Evolutionary conservation across 2,329 filamentous ascomycete species (phyloP).

Genomic region (Zalaria sp.): DNA sequence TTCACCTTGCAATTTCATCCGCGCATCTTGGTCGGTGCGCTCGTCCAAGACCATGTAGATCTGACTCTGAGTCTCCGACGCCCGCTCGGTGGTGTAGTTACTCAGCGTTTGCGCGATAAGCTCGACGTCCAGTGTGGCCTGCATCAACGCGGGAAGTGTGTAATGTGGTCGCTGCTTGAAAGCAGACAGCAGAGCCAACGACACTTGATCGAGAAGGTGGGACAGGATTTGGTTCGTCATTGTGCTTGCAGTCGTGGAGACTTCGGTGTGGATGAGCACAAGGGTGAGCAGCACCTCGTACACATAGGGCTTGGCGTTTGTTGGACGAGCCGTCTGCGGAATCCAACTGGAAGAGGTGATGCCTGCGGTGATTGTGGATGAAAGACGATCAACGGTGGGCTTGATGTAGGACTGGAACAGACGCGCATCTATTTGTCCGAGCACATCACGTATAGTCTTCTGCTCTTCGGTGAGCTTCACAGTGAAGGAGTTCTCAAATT

Average conservation of each 20-base stretch:
- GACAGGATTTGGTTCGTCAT: constrained; percentile 73
- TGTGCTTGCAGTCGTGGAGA: constrained; percentile 42
- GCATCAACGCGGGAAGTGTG: constrained; percentile 72
- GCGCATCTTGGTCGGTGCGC: constrained; percentile 76
- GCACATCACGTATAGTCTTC: constrained; percentile 80
- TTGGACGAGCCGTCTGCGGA: constrained; percentile 42
- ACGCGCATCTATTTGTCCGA: constrained; percentile 76
- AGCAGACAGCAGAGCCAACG: constrained; percentile 63
- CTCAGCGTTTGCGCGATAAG: constrained; percentile 89
- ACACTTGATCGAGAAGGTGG: constrained; percentile 72
- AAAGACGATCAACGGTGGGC: constrained; percentile 55
- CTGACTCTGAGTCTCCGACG: constrained; percentile 68
- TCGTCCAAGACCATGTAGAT: constrained; percentile 87
- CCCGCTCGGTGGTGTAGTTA: constrained; percentile 75
- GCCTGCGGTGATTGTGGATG: constrained; percentile 56
- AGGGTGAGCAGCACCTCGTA: constrained; percentile 75
- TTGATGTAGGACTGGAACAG: constrained; percentile 88
- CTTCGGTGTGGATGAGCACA: constrained; percentile 73
- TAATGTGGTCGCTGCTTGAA: constrained; percentile 55
- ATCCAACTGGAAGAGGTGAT: constrained; percentile 61
- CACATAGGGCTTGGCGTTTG: constrained; percentile 73
- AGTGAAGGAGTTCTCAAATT: constrained; percentile 88
- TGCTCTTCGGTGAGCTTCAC: constrained; percentile 89
- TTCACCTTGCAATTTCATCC: constrained; percentile 68
- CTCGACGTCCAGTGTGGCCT: constrained; percentile 93